These are phyloP conservation scores for Trichoderma brevicompactum DNA, from an alignment of 2,329 filamentous ascomycete genomes.

Conservation along the genomic window DNA sequence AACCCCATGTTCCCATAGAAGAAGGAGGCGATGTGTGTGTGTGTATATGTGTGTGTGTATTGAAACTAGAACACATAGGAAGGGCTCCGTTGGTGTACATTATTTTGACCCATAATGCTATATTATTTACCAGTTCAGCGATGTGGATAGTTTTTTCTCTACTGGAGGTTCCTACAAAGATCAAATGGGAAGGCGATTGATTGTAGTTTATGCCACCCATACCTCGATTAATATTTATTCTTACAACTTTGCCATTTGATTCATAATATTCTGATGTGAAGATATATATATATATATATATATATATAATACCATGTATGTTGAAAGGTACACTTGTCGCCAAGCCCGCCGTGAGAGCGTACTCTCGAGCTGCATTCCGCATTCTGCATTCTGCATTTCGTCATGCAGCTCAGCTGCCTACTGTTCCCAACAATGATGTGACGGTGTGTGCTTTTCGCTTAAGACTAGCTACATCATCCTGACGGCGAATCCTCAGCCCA, in stretches of 20 bases:
- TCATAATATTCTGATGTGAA: not conserved
- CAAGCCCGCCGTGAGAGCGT: not conserved
- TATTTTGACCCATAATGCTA: slow-evolving; percentile 17
- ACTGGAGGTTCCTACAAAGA: slow-evolving; percentile 8
- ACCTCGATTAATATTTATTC: slow-evolving; percentile 20
- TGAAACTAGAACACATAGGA: not conserved
- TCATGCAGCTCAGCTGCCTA: not conserved
- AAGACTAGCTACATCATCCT: not conserved
- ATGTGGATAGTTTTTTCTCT: slow-evolving; percentile 20
- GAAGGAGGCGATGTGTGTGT: not conserved
- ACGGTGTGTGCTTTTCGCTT: not conserved
- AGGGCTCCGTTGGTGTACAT: slow-evolving; percentile 6
- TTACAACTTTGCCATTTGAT: not conserved
- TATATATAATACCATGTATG: too few relatives aligned
- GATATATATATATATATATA: not conserved
- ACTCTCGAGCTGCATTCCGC: not conserved
- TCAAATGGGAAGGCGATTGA: slow-evolving; percentile 7
- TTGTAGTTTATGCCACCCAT: not conserved
- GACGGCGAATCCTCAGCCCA: not conserved
- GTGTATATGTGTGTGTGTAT: slow-evolving; percentile 7
- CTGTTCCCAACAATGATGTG: not conserved
- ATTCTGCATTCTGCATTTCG: not conserved
- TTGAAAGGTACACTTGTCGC: not conserved
- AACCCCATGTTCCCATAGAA: slow-evolving; percentile 15
- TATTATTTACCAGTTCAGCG: slow-evolving; percentile 15